Evolutionary conservation across 2,329 filamentous ascomycete species (phyloP).

Genomic region (Fusarium bactridioides): DNA sequence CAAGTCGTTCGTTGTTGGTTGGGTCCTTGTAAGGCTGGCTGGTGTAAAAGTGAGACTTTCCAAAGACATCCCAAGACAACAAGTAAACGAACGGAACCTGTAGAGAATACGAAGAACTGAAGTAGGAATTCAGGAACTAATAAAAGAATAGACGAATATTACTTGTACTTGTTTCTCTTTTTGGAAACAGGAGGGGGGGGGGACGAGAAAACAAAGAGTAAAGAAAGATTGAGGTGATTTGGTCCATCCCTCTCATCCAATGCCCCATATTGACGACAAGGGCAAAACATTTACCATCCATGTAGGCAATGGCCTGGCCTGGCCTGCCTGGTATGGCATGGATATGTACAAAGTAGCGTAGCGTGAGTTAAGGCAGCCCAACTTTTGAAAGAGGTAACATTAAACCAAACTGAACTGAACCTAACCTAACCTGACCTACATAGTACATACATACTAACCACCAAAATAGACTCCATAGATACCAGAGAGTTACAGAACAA

Average conservation of each 20-base stretch:
- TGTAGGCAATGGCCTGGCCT: conserved; percentile 19
- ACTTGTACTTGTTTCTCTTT: background rate
- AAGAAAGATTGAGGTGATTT: conserved; percentile 6
- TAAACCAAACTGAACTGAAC: conserved; percentile 1
- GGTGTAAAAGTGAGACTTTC: background rate
- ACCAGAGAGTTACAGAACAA: conserved; percentile 4
- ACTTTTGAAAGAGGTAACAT: conserved; percentile 22
- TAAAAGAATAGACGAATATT: background rate
- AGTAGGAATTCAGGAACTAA: conserved; percentile 13
- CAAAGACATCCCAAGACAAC: background rate
- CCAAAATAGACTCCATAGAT: background rate
- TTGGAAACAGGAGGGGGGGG: background rate
- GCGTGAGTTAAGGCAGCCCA: background rate
- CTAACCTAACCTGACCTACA: background rate
- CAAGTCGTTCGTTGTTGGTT: background rate
- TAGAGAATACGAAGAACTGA: conserved; percentile 5
- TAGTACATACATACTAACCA: background rate
- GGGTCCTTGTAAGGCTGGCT: background rate
- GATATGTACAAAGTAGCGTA: conserved; percentile 23
- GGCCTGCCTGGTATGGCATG: conserved; percentile 20
- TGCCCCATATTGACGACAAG: conserved; percentile 31
- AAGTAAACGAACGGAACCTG: background rate
- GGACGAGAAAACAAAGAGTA: conserved; percentile 16
- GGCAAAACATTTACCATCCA: conserved; percentile 29
- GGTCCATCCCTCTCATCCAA: conserved; percentile 14